Percentiles rank a stretch among this genome's conserved stretches.
Conservation (phyloP, 1,284 basidiomycete species). For the Sutorius eximius region DNA sequence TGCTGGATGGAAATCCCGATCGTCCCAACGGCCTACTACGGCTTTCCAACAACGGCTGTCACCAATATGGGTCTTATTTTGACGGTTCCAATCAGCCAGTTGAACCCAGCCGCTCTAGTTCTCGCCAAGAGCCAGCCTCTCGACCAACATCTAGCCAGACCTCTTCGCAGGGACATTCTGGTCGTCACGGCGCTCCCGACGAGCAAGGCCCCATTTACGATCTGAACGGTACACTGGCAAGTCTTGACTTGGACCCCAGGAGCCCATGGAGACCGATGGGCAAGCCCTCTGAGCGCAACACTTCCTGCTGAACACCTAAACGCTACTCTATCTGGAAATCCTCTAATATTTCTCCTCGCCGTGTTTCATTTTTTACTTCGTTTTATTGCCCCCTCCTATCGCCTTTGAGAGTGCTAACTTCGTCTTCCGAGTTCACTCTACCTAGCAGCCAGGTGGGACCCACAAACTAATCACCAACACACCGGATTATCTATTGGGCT, state of each 20-base stretch:
- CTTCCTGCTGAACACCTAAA: constrained; percentile 21
- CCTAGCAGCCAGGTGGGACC: constrained; percentile 18
- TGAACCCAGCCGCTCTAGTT: constrained; percentile 40
- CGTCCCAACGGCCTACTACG: constrained; percentile 46
- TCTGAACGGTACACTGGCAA: constrained; percentile 73
- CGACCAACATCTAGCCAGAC: constrained; percentile 50
- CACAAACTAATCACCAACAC: constrained; percentile 32
- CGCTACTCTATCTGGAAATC: constrained; percentile 8
- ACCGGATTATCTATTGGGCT: constrained; percentile 37
- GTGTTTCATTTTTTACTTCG: constrained; percentile 21
- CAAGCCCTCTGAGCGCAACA: constrained; percentile 22
- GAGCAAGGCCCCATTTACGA: constrained; percentile 62
- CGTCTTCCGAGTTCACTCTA: constrained; percentile 19
- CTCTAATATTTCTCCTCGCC: constrained; percentile 18
- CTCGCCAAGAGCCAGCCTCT: constrained; percentile 50
- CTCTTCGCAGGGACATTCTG: constrained; percentile 23
- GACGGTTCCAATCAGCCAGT: constrained; percentile 35
- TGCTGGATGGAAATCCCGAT: constrained; percentile 22
- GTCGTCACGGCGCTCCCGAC: constrained; percentile 27
- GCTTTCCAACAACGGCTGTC: constrained; percentile 45
- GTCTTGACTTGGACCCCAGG: constrained; percentile 58
- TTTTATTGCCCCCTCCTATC: constrained; percentile 22
- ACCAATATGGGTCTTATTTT: constrained; percentile 45
- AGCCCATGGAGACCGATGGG: constrained; percentile 26
- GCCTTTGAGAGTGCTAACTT: constrained; percentile 20